These are phyloP conservation scores for Heritiera littoralis DNA, from an alignment of 345 rosid genomes.

Conservation along the genomic window DNA sequence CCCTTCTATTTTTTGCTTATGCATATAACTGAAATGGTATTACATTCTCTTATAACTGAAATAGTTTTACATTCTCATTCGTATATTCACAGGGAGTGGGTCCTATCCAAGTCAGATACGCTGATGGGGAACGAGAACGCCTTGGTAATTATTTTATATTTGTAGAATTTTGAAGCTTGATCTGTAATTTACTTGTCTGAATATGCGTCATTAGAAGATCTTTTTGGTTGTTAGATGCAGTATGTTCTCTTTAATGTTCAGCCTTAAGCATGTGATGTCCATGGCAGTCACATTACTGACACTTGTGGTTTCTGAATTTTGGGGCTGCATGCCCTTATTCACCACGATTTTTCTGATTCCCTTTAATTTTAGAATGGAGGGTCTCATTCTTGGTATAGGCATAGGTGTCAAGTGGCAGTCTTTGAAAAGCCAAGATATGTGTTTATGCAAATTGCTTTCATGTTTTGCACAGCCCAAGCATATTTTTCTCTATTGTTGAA, in stretches of 20 bases:
- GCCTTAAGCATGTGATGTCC: neutral
- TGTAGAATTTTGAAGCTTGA: conserved; percentile 20
- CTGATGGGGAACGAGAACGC: conserved; percentile 98
- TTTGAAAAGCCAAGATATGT: neutral
- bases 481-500: neutral
- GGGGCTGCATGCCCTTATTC: neutral
- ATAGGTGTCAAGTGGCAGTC: neutral
- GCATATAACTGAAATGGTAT: conserved; percentile 1
- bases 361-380: neutral
- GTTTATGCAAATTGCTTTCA: neutral
- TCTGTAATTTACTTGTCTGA: conserved; percentile 3
- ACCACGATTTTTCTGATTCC: neutral
- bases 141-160: conserved; percentile 59
- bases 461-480: neutral
- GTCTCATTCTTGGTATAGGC: neutral
- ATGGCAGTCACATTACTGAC: neutral
- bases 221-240: neutral
- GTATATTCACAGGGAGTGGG: conserved; percentile 71
- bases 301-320: neutral
- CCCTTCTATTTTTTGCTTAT: neutral
- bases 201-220: neutral
- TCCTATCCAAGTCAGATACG: conserved; percentile 97
- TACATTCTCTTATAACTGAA: neutral
- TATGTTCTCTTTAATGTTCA: neutral
- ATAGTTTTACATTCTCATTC: conserved; percentile 22